These are phyloP conservation scores for Hymenotorrendiella dingleyae DNA, from an alignment of 2,329 filamentous ascomycete species.

Conservation along the genomic window DNA sequence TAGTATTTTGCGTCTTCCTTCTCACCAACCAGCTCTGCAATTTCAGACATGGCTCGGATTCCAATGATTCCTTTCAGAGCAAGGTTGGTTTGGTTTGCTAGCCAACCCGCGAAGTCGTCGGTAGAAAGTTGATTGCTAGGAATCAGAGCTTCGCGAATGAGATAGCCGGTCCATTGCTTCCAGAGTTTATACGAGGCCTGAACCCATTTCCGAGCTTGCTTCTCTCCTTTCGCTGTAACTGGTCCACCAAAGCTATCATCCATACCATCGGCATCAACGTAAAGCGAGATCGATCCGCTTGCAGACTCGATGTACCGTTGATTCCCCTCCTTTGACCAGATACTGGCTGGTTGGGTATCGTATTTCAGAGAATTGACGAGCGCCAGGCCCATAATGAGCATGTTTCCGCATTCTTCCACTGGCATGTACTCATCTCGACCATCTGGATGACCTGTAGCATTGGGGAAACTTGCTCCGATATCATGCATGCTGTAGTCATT, in stretches of 20 bases:
- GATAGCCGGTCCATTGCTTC: slow-evolving; percentile 65
- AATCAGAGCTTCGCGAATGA: slow-evolving; percentile 57
- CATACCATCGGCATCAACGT: slow-evolving; percentile 46
- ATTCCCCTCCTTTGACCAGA: slow-evolving; percentile 44
- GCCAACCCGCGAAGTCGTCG: slow-evolving; percentile 65
- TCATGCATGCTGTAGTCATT: slow-evolving; percentile 79
- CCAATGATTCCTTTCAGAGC: slow-evolving; percentile 75
- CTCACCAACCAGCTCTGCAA: slow-evolving; percentile 53
- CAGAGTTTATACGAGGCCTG: slow-evolving; percentile 55
- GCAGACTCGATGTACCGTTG: slow-evolving; percentile 19
- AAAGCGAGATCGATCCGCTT: slow-evolving; percentile 25
- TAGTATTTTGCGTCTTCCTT: slow-evolving; percentile 52
- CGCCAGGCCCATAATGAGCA: slow-evolving; percentile 68
- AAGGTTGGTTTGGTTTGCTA: slow-evolving; percentile 63
- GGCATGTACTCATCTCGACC: slow-evolving; percentile 62
- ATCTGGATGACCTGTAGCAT: slow-evolving; percentile 66
- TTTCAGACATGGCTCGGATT: slow-evolving; percentile 69
- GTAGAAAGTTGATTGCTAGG: slow-evolving; percentile 64
- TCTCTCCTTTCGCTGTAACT: slow-evolving; percentile 39
- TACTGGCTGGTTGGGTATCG: slow-evolving; percentile 50
- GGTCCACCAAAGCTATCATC: slow-evolving; percentile 57
- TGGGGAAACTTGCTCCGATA: slow-evolving; percentile 66
- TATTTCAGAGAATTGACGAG: slow-evolving; percentile 70
- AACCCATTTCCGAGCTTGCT: slow-evolving; percentile 57
- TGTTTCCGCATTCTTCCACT: slow-evolving; percentile 60